Evolutionary conservation across 352 stramenopile genomes (phyloP).

Genomic region (Pythium aquatile): DNA sequence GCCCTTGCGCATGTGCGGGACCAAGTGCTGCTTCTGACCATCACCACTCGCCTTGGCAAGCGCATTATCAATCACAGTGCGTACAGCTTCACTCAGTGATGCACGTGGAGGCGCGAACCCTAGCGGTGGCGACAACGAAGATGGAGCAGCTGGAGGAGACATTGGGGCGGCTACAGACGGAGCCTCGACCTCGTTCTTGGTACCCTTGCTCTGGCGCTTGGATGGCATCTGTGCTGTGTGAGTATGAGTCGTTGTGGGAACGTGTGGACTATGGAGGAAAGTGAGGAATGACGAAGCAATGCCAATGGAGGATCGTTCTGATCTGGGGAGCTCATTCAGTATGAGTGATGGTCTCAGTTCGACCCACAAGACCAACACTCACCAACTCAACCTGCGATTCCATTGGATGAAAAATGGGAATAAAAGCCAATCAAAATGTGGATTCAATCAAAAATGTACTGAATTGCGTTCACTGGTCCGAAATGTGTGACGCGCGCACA

Average conservation of each 20-base stretch:
- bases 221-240: background rate
- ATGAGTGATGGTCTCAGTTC: background rate
- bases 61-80: conserved; percentile 33
- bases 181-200: background rate
- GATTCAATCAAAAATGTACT: background rate
- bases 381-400: background rate
- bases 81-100: conserved; percentile 37
- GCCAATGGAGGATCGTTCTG: no score
- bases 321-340: background rate
- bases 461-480: conserved; percentile 23
- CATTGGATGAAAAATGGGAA: no score
- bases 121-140: background rate
- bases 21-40: conserved; percentile 23
- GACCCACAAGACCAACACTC: conserved; percentile 4
- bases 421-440: no score
- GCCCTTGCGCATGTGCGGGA: conserved; percentile 49
- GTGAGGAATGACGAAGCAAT: background rate
- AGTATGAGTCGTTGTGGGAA: background rate
- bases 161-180: background rate
- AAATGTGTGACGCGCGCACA: background rate
- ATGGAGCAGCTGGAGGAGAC: background rate
- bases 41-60: conserved; percentile 20
- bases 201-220: conserved; percentile 8
- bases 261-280: conserved; percentile 6
- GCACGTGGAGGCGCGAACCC: conserved; percentile 45